Conservation (phyloP, 176 grass and related monocot genomes). For the Themeda triandra region DNA sequence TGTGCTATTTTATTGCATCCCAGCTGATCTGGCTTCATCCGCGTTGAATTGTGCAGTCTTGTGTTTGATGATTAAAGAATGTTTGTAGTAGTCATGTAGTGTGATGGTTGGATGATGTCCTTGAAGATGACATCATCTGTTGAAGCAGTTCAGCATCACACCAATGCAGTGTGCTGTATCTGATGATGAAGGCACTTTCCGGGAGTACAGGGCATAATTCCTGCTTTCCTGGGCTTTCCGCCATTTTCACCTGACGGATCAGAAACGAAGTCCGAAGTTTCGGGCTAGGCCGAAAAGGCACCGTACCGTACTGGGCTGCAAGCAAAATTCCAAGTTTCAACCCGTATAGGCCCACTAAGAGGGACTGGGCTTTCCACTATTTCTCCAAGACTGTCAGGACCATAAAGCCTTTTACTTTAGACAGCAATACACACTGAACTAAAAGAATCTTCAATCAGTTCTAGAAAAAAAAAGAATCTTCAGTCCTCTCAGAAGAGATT, state of each 20-base stretch:
- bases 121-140: neutral
- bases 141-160: constrained; percentile 14
- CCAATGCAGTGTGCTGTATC: neutral
- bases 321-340: too few species aligned
- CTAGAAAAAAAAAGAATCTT: too few species aligned
- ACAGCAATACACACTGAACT: too few species aligned
- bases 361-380: too few species aligned
- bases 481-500: neutral
- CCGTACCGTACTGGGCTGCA: too few species aligned
- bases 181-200: neutral
- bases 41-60: constrained; percentile 2
- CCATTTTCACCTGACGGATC: neutral
- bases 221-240: neutral
- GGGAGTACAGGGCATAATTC: neutral
- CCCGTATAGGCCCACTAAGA: too few species aligned
- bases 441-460: too few species aligned
- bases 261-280: too few species aligned
- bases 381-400: neutral
- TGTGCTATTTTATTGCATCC: neutral
- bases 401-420: too few species aligned
- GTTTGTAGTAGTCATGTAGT: neutral
- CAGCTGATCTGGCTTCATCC: neutral
- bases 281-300: neutral
- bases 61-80: neutral
- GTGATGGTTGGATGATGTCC: constrained; percentile 3